Evolutionary conservation across 768 basidiomycete species (phyloP), one percentile per base, ranked within the genome.

Genomic region (Pulveroboletus sp.): DNA sequence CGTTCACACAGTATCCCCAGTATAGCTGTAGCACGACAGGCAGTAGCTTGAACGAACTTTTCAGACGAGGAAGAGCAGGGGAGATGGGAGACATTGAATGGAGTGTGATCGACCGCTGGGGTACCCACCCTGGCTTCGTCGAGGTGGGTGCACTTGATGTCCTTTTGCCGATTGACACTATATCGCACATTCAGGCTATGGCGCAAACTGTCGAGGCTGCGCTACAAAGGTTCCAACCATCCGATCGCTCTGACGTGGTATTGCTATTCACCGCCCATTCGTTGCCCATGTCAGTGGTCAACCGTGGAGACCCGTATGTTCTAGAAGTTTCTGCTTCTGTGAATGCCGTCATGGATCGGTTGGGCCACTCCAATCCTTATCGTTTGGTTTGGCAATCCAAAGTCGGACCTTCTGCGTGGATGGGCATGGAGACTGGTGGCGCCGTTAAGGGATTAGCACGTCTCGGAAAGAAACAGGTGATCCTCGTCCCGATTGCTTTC

Each of bases 81-180:
- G 84, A 80, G 45, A 70, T 76, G 56, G 85, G 77, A 43, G 74
- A 75, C 58, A 78, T 99, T 20, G 80, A 92, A 61, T 99, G 96
- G 96, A 95, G 90, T 64, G 93, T 98, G 6, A 88, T 99, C 63
- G 96, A 99, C 71, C 81, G 96, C 23, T 99, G 96, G 96, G 93
- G 93, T 9, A 92, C 91, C 10, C 90, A 99, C 67, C 77, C 86
- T 6, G 96, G 96, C 5, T 89, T 98, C 61, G 79, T 99, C 52
- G 92, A 98, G 77, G 95, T 93, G 63, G 43, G 80, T 67, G 17
- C n/a, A 14, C 12, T 27, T 20, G n/a, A 7, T 7, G 3, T 45
- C 2, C 19, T 26, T 34, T 35, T 44, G 6, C 30, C 31, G 39
- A 17, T 45, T 45, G 40, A 51, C 30, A 40, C 17, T 43, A 36